These are phyloP conservation scores for Dendrobium catenatum DNA, from an alignment of 106 monocot genomes.

Conservation along the genomic window DNA sequence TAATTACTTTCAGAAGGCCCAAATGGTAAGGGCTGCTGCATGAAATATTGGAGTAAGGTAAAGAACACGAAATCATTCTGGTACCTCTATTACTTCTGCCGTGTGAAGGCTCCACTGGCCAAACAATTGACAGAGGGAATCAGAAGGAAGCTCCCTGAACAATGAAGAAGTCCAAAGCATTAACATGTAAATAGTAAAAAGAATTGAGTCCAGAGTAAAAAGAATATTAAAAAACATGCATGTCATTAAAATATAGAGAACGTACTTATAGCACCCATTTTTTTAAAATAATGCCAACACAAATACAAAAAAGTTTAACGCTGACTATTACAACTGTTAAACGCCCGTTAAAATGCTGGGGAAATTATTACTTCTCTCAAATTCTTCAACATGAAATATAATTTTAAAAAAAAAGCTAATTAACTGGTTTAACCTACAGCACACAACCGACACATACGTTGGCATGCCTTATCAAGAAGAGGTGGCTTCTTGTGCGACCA, in stretches of 20 bases:
- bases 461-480: too few species aligned
- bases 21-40: neutral
- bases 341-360: too few species aligned
- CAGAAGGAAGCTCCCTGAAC: slow-evolving; percentile 1
- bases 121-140: slow-evolving; percentile 8
- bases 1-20: neutral
- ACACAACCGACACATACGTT: too few species aligned
- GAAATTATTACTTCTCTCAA: too few species aligned
- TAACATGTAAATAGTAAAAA: neutral
- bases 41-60: neutral
- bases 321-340: too few species aligned
- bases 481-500: neutral
- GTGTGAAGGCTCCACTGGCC: slow-evolving; percentile 2
- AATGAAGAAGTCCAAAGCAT: neutral
- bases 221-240: neutral
- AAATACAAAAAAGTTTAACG: too few species aligned
- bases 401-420: too few species aligned
- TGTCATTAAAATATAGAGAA: neutral
- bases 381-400: too few species aligned
- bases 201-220: neutral
- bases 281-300: too few species aligned
- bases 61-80: neutral
- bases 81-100: slow-evolving; percentile 8
- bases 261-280: neutral
- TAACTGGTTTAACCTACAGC: too few species aligned